Conservation (phyloP, 331 rosid genomes). For the Prunus yedoensis region DNA sequence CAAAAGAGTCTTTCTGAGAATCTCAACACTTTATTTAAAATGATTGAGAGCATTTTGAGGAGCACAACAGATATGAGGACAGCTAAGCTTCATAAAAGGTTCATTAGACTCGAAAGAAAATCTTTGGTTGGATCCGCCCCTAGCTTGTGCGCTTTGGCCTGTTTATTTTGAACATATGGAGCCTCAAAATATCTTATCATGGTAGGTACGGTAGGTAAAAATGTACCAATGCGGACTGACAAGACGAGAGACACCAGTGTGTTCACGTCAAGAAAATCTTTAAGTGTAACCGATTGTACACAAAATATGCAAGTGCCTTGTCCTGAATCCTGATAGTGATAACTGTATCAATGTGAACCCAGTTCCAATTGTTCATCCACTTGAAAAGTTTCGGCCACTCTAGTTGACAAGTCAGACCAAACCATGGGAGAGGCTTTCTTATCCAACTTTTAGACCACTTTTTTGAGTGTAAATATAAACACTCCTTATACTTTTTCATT, state of each 20-base stretch:
- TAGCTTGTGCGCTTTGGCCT: neutral
- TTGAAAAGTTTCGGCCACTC: no score
- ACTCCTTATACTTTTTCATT: no score
- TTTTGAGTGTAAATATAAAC: no score
- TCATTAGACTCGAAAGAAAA: neutral
- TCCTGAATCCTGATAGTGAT: no score
- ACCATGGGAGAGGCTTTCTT: no score
- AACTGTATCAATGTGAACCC: no score
- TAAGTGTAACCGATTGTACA: no score
- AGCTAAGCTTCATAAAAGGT: neutral
- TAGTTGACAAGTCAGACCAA: no score
- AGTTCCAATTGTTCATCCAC: no score
- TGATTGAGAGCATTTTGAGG: neutral
- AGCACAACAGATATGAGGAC: slow-evolving; percentile 10
- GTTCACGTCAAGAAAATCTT: neutral
- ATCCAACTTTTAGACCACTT: no score
- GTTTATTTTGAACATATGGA: neutral
- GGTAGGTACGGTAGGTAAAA: neutral
- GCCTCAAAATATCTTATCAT: neutral
- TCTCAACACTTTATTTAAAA: slow-evolving; percentile 7
- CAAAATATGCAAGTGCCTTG: no score
- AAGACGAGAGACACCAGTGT: neutral
- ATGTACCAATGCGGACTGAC: neutral
- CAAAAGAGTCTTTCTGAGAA: neutral
- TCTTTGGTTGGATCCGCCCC: slow-evolving; percentile 14